Evolutionary conservation across 2,329 filamentous ascomycete species (phyloP).

Genomic region (Fusarium goolgardi): DNA sequence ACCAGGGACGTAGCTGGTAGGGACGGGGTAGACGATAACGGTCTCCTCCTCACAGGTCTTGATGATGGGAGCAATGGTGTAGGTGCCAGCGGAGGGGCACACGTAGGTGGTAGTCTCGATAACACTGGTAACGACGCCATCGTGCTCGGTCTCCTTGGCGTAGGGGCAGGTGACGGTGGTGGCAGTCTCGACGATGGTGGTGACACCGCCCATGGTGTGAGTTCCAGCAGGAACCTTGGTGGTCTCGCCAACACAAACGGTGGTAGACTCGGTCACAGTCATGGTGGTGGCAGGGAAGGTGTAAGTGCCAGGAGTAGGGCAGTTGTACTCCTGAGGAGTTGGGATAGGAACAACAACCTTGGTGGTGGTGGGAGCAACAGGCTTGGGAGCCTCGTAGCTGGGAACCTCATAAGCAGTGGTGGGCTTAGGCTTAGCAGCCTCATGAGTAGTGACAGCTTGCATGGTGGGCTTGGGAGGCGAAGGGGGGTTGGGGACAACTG

Average conservation of each 20-base stretch:
- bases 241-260: slow-evolving; percentile 71
- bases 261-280: slow-evolving; percentile 73
- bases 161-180: slow-evolving; percentile 79
- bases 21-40: slow-evolving; percentile 72
- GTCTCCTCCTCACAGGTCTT: slow-evolving; percentile 67
- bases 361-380: slow-evolving; percentile 46
- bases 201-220: slow-evolving; percentile 78
- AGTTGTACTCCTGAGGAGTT: slow-evolving; percentile 64
- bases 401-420: slow-evolving; percentile 25
- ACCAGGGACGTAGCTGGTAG: slow-evolving; percentile 73
- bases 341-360: slow-evolving; percentile 61
- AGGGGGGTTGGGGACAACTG: slow-evolving; percentile 57
- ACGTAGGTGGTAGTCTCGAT: slow-evolving; percentile 77
- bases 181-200: slow-evolving; percentile 72
- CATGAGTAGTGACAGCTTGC: slow-evolving; percentile 29
- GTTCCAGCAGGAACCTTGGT: slow-evolving; percentile 72
- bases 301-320: slow-evolving; percentile 76
- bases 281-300: slow-evolving; percentile 80
- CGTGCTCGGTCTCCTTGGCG: slow-evolving; percentile 70
- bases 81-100: slow-evolving; percentile 79
- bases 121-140: slow-evolving; percentile 71
- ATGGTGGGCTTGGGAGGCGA: slow-evolving; percentile 39
- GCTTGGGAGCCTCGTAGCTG: slow-evolving; percentile 30
- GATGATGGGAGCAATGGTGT: slow-evolving; percentile 77
- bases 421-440: slow-evolving; percentile 28